phyloP scores from a whole-genome alignment of 495 filamentous ascomycete genomes.

The Penicillium maclennaniae region DNA sequence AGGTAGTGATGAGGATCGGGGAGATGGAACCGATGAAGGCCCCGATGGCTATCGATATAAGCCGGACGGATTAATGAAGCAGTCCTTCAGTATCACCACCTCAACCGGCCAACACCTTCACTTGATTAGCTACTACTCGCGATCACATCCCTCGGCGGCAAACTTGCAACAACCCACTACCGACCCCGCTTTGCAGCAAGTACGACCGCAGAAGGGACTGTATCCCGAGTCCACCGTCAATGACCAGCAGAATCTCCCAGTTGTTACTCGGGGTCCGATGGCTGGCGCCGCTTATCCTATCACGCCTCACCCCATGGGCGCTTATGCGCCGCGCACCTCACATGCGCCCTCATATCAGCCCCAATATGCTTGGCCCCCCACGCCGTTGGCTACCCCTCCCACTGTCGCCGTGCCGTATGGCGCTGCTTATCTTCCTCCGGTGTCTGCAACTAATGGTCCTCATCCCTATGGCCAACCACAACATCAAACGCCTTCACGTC shows the following conservation, averaged over 20 bases:
- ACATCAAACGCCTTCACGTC: conserved; percentile 21
- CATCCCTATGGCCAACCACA: conserved; percentile 29
- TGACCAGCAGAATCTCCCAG: conserved; percentile 66
- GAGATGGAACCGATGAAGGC: conserved; percentile 71
- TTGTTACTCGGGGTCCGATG: conserved; percentile 63
- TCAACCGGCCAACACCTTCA: conserved; percentile 86
- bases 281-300: conserved; percentile 50
- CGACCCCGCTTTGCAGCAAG: conserved; percentile 76
- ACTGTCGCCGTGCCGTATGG: conserved; percentile 37
- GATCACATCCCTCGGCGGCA: conserved; percentile 61
- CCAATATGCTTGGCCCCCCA: conserved; percentile 64
- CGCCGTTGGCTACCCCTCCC: conserved; percentile 48
- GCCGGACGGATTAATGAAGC: conserved; percentile 95
- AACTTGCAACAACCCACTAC: conserved; percentile 73
- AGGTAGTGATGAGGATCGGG: conserved; percentile 73
- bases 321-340: conserved; percentile 44
- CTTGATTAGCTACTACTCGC: conserved; percentile 93
- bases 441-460: conserved; percentile 26
- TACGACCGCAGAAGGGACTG: conserved; percentile 83
- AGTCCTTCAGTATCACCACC: conserved; percentile 98
- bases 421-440: conserved; percentile 35
- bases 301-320: conserved; percentile 48
- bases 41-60: conserved; percentile 98
- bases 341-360: conserved; percentile 43
- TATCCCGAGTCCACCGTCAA: conserved; percentile 97